A percentile compares a stretch with the other conserved stretches of the same genome.
These are phyloP conservation scores for Thielaviopsis cerberus DNA, from an alignment of 2,329 filamentous ascomycete species.

Conservation along the genomic window DNA sequence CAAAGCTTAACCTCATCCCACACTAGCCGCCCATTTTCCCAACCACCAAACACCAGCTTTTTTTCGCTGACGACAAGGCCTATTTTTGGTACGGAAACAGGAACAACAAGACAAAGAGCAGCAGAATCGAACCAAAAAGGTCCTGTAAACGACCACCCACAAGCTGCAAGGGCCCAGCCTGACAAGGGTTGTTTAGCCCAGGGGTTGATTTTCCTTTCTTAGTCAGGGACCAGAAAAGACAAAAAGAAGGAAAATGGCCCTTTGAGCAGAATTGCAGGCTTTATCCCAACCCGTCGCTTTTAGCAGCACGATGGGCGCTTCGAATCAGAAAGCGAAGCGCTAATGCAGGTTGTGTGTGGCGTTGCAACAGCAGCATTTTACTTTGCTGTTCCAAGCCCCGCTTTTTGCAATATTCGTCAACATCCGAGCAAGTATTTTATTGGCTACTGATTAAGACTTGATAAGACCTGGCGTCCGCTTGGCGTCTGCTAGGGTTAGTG, in stretches of 20 bases:
- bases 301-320: not conserved
- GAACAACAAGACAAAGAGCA: no score
- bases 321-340: not conserved
- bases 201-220: not conserved
- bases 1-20: no score
- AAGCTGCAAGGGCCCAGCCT: not conserved
- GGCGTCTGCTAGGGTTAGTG: not conserved
- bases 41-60: no score
- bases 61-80: no score
- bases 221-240: not conserved
- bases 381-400: not conserved
- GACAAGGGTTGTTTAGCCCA: no score
- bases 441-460: not conserved
- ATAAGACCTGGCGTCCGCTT: no score
- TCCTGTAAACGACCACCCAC: not conserved
- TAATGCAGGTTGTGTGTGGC: conserved; percentile 1
- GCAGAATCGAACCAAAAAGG: no score
- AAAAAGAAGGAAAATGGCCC: not conserved
- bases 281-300: not conserved
- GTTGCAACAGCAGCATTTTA: not conserved
- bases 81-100: no score
- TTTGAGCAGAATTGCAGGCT: not conserved
- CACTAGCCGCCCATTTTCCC: no score
- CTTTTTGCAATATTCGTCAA: no score
- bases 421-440: not conserved